Base-by-base conservation (phyloP, 1,284 basidiomycete genomes). In the Ceratobasidium sp. region DNA sequence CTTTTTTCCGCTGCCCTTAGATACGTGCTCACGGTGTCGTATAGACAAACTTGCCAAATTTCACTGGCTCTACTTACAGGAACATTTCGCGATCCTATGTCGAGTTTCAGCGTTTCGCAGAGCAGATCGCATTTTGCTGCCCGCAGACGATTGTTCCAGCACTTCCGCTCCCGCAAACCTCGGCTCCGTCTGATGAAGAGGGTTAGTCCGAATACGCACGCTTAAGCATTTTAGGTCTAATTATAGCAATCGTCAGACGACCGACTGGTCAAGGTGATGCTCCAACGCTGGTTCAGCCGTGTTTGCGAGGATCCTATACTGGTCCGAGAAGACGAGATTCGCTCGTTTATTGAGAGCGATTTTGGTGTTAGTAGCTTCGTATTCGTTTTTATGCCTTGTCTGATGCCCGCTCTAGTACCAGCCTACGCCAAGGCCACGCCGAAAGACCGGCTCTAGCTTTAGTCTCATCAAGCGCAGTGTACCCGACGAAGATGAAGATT, bases 141-240 rank as follows among this genome's bases (percentile, higher is more conserved):
- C 93, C 94, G 0, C 94, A 95, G 77, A 95, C 94, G 14, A 96
- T 97, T 76, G 85, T 96, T 14, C 92, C 95, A 14, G 95, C 95
- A 3, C 84, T 97, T 12, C 95, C 95, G 0, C 84, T 96, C 23
- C 87, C 94, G 1, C 92, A 96, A 76, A 97, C 95, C 0, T 96
- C 94, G 1, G 95, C 95, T 0, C 90, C 93, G 25, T 95, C 93
- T 16, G 95, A 97, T 79, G 95, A 97, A 81, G 96, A 98, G 81
- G 94, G 82, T 83, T 51, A 23, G 79, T 74, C 18, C 44, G n/a
- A 30, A 28, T 12, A 49, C 25, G 28, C 38, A 11, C 18, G 16
- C 64, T 14, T 30, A 14, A 23, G n/a, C 54, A 58, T 46, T 33
- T 44, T 40, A 18, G 9, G 9, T 30, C 14, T 58, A 21, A 62